Base-by-base conservation (phyloP, 805 yeast species). In the Hanseniaspora hatyaiensis region DNA sequence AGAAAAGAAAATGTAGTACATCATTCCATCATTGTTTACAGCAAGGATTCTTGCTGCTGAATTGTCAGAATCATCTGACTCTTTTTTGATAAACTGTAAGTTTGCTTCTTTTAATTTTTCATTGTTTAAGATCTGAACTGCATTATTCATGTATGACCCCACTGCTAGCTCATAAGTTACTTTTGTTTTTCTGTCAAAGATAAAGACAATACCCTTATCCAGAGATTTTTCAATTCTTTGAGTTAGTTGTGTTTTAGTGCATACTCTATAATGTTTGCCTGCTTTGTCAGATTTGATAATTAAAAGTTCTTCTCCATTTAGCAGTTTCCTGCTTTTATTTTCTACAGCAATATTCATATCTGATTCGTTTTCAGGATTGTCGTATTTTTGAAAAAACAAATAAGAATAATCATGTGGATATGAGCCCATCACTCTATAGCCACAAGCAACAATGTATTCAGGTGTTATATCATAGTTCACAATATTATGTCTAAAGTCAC, bases 381-480 rank as follows among this genome's bases (percentile, higher is more conserved):
- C 32, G 16, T 16, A 26, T 3, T 15, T 3, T 13, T 37, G n/a
- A 28, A 37, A 37, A 15, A 37, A 37, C 6, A 37, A 11, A 11
- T 9, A 4, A 2, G 30, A 6, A 31, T 37, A 15, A 6, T 26
- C 31, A 11, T 5, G 19, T 2, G 40, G 31, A n/a, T 37, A 37
- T 3, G 40, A 37, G 4, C 40, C 16, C 40, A 37, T 37, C 22
- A 37, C 40, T 16, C 40, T 24, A 15, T 37, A 37, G 6, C 49
- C 49, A 37, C 49, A 45, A 4, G 42, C 40, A 13, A 36, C 49
- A 1, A 45, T 37, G 34, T 2, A 45, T 1, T 37, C n/a, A 19
- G 15, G 6, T 18, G 24, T 45, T 13, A 45, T 31, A 26, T 45
- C 49, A 24, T 34, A 45, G 20, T 31, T 45, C 8, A 36, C 40